phyloP scores from a whole-genome alignment of 129 eudicot genomes.

The Saussurea involucrata region DNA sequence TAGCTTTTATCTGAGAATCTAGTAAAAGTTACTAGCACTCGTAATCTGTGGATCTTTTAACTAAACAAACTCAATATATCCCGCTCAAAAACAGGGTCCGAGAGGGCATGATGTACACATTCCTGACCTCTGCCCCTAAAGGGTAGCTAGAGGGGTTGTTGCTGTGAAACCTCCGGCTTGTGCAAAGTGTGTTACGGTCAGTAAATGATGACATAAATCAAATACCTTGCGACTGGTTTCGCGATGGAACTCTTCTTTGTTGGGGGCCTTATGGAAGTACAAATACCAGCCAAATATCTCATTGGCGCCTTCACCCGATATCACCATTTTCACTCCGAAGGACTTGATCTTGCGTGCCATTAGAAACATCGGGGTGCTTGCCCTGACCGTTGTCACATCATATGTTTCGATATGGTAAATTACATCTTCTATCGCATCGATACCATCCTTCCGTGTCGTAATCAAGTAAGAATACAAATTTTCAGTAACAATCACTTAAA shows the following conservation, averaged over 20 bases:
- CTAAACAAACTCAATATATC: neutral
- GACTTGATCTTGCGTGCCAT: conserved; percentile 83
- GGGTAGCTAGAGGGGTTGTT: neutral
- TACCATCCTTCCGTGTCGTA: conserved; percentile 6
- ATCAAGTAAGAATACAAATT: neutral
- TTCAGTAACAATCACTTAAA: neutral
- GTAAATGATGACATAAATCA: neutral
- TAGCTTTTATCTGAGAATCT: conserved; percentile 23
- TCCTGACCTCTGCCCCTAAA: no score
- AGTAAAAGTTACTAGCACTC: neutral
- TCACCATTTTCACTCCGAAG: conserved; percentile 71
- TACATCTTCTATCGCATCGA: conserved; percentile 62
- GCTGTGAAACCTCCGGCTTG: neutral
- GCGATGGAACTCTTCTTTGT: conserved; percentile 48
- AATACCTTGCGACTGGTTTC: conserved; percentile 44
- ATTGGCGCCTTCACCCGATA: conserved; percentile 82
- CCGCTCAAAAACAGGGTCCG: no score
- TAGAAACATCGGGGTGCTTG: conserved; percentile 48
- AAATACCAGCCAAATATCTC: conserved; percentile 75
- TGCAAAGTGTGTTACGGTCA: neutral
- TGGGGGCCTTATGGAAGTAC: conserved; percentile 80
- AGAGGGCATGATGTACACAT: no score
- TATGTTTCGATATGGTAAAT: conserved; percentile 67
- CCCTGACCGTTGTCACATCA: conserved; percentile 23
- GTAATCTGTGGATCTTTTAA: neutral